Conservation (phyloP, 495 filamentous ascomycete genomes). For the Neurospora cerealis region DNA sequence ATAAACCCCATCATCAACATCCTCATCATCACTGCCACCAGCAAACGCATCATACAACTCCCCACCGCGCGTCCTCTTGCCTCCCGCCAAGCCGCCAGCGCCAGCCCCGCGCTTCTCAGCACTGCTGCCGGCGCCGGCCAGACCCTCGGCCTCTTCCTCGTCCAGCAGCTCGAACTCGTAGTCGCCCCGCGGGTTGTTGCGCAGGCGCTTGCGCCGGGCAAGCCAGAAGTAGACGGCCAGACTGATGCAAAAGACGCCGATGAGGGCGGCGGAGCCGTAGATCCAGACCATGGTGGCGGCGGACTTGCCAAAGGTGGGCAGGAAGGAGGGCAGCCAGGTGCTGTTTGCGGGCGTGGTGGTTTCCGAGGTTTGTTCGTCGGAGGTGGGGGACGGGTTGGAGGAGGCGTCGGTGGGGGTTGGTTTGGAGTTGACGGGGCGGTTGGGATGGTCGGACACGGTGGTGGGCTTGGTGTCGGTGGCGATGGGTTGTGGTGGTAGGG, state of each 20-base stretch:
- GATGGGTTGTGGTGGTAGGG: slow-evolving; percentile 16
- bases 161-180: slow-evolving; percentile 94
- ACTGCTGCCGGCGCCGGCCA: slow-evolving; percentile 20
- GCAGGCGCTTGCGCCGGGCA: slow-evolving; percentile 63
- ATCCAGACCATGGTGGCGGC: slow-evolving; percentile 92
- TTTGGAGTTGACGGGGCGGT: slow-evolving; percentile 60
- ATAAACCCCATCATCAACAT: slow-evolving; percentile 13
- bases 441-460: slow-evolving; percentile 59
- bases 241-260: slow-evolving; percentile 72
- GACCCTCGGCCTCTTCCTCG: slow-evolving; percentile 62
- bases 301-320: slow-evolving; percentile 90
- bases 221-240: slow-evolving; percentile 73
- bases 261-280: slow-evolving; percentile 74
- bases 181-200: slow-evolving; percentile 66
- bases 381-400: slow-evolving; percentile 18
- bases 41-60: slow-evolving; percentile 95
- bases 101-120: background rate
- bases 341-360: slow-evolving; percentile 25
- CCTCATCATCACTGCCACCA: slow-evolving; percentile 55
- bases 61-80: slow-evolving; percentile 51
- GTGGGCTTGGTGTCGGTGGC: slow-evolving; percentile 21
- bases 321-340: slow-evolving; percentile 71
- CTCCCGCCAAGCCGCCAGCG: slow-evolving; percentile 2
- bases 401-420: slow-evolving; percentile 33
- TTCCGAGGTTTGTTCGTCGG: slow-evolving; percentile 17